Evolutionary conservation across 306 rosid genomes (phyloP).

Genomic region (Trifolium dubium): DNA sequence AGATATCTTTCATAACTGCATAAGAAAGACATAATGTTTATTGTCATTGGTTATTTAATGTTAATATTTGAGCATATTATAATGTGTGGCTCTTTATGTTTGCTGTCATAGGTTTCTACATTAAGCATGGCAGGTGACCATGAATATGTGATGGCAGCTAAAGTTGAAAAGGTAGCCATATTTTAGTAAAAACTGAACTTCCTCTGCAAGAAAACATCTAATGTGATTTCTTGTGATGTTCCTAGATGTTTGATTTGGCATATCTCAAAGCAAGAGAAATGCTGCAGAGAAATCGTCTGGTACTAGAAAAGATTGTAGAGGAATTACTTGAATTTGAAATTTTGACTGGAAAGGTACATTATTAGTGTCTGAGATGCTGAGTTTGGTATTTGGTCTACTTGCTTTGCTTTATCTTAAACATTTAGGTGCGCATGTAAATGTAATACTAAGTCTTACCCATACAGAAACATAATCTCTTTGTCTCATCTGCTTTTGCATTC

Average conservation of each 20-base stretch:
- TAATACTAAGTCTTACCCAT: conserved; percentile 13
- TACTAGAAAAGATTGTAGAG: conserved; percentile 85
- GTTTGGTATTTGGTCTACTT: conserved; percentile 28
- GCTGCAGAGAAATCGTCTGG: conserved; percentile 70
- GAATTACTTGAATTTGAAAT: conserved; percentile 88
- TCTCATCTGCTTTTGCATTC: conserved; percentile 10
- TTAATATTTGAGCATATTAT: conserved; percentile 28
- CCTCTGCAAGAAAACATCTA: conserved; percentile 29
- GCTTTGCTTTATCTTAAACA: conserved; percentile 21
- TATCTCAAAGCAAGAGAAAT: conserved; percentile 82
- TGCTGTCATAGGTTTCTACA: conserved; percentile 60
- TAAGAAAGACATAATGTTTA: conserved; percentile 13
- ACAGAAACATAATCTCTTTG: conserved; percentile 24
- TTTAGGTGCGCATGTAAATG: conserved; percentile 7
- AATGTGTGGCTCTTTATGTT: conserved; percentile 31
- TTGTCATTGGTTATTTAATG: conserved; percentile 24
- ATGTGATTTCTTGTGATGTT: conserved; percentile 25
- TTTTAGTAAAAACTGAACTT: conserved; percentile 13
- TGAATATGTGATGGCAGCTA: conserved; percentile 85
- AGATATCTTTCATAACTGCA: conserved; percentile 16
- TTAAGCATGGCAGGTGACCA: conserved; percentile 90
- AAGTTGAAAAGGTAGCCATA: conserved; percentile 76
- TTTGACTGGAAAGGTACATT: conserved; percentile 82
- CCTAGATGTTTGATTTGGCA: conserved; percentile 85
- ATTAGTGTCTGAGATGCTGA: conserved; percentile 24